Percentiles rank a stretch among this genome's conserved stretches.
These are phyloP conservation scores for Knufia petricola DNA, from an alignment of 2,329 filamentous ascomycete species.

Conservation along the genomic window DNA sequence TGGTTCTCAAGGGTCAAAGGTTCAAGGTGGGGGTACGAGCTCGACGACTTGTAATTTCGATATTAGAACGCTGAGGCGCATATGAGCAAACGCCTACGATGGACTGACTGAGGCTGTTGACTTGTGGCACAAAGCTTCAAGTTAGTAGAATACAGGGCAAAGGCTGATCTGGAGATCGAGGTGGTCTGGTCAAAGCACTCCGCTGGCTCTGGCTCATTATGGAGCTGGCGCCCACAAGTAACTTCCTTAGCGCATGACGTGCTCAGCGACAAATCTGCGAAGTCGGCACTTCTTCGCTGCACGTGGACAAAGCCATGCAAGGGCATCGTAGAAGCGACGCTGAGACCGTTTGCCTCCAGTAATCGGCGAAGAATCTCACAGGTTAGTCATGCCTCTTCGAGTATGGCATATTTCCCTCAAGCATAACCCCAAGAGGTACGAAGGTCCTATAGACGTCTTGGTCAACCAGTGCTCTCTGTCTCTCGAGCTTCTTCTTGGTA, in stretches of 20 bases:
- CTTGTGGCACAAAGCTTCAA: too few relatives aligned
- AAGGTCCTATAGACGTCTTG: too few relatives aligned
- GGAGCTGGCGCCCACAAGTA: neutral
- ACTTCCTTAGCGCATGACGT: slow-evolving; percentile 4
- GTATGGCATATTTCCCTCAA: too few relatives aligned
- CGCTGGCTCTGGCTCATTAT: neutral
- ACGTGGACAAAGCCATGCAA: neutral
- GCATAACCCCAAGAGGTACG: too few relatives aligned
- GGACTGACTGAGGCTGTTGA: too few relatives aligned
- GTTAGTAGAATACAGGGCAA: neutral
- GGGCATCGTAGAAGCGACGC: neutral
- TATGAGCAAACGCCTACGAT: slow-evolving; percentile 14
- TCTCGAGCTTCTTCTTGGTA: too few relatives aligned
- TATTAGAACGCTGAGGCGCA: slow-evolving; percentile 23
- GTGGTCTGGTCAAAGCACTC: neutral
- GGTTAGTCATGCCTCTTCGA: too few relatives aligned
- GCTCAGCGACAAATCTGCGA: slow-evolving; percentile 7
- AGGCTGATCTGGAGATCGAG: neutral
- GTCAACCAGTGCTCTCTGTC: too few relatives aligned
- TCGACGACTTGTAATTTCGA: slow-evolving; percentile 22
- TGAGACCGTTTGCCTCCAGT: too few relatives aligned
- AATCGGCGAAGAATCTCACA: too few relatives aligned
- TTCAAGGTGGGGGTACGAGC: slow-evolving; percentile 20
- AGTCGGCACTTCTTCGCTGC: neutral
- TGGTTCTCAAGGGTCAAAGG: neutral